Percentiles rank a stretch among this genome's conserved stretches.
phyloP scores from a whole-genome alignment of 2,329 filamentous ascomycete genomes.

The Paramyrothecium sp. region DNA sequence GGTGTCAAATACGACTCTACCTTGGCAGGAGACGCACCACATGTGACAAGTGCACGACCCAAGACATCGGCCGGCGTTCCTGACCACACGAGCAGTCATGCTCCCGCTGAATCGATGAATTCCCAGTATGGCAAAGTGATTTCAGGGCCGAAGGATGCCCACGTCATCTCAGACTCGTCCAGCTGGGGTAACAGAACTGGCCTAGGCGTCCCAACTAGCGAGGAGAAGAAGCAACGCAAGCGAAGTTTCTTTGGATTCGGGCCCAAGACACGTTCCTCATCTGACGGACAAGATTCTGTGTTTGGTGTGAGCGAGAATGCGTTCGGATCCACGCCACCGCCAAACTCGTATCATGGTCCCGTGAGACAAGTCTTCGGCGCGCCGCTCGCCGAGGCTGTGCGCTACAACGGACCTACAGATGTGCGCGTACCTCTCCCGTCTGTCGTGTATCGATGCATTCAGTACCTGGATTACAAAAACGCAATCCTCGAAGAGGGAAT shows the following conservation, averaged over 20 bases:
- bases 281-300: conserved; percentile 56
- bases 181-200: conserved; percentile 81
- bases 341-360: conserved; percentile 48
- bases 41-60: conserved; percentile 35
- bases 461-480: conserved; percentile 83
- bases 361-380: conserved; percentile 79
- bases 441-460: conserved; percentile 92
- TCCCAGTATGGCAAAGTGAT: conserved; percentile 55
- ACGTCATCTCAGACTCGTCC: conserved; percentile 79
- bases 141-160: conserved; percentile 80
- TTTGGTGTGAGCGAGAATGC: conserved; percentile 48
- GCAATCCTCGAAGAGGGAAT: conserved; percentile 89
- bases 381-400: conserved; percentile 80
- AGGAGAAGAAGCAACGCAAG: conserved; percentile 83
- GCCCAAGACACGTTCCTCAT: conserved; percentile 56
- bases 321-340: conserved; percentile 40
- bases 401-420: conserved; percentile 71
- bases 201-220: conserved; percentile 46
- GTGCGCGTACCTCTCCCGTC: conserved; percentile 77
- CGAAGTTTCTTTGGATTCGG: conserved; percentile 72
- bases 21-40: conserved; percentile 50
- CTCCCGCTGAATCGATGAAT: conserved; percentile 30
- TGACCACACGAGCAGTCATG: conserved; percentile 31
- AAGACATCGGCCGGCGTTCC: conserved; percentile 32
- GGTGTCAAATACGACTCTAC: conserved; percentile 58